Percentiles rank a stretch among this genome's conserved stretches.
Evolutionary conservation across 179 eudicot species (phyloP).

Genomic region (Kewa caespitosa): DNA sequence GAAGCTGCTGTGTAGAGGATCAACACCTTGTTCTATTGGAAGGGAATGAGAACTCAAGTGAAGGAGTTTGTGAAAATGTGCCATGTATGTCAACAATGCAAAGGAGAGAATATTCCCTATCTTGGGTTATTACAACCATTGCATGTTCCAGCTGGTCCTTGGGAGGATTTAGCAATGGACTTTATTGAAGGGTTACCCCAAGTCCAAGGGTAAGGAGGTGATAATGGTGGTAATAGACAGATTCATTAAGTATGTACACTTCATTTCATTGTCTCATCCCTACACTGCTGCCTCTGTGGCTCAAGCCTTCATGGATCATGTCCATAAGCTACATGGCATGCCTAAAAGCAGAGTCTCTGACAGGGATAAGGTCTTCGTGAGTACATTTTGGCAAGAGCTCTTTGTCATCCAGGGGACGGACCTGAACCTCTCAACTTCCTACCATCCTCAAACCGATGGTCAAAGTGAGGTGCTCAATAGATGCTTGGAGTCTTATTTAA

Average conservation of each 20-base stretch:
- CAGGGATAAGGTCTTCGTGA: neutral
- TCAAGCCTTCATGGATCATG: neutral
- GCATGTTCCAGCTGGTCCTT: neutral
- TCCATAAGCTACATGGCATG: neutral
- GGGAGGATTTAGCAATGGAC: conserved; percentile 1
- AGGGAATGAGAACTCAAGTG: neutral
- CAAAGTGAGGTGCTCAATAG: neutral
- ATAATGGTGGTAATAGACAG: conserved; percentile 2
- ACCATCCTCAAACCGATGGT: neutral
- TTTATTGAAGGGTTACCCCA: conserved; percentile 1
- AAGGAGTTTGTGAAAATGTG: neutral
- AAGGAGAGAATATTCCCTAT: neutral
- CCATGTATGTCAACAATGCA: neutral
- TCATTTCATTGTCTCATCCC: neutral
- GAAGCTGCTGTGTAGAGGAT: neutral
- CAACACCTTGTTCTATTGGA: neutral
- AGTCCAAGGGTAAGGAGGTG: neutral
- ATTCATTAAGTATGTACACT: neutral
- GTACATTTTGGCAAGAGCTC: conserved; percentile 1
- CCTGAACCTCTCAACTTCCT: neutral
- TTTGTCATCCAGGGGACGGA: neutral
- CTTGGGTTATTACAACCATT: conserved; percentile 5
- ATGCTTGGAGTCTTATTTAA: neutral
- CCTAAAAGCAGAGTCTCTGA: neutral
- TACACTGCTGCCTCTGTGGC: neutral